Evolutionary conservation across 441 rosid genomes (phyloP).

Genomic region (Gossypium trilobum): DNA sequence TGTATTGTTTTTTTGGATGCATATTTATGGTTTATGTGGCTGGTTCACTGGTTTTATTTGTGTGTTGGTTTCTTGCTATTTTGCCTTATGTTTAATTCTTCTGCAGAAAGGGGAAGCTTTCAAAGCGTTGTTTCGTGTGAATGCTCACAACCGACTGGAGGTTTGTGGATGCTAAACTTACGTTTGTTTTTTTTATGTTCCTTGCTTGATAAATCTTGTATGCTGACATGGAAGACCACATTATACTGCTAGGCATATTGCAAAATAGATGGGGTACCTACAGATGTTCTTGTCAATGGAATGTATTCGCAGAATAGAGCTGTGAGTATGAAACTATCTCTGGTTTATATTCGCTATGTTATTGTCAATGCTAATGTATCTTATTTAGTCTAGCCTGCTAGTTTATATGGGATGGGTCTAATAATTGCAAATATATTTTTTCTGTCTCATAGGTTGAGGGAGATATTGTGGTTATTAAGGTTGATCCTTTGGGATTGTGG

Average conservation of each 20-base stretch:
- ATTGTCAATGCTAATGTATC: background rate
- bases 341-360: background rate
- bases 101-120: constrained; percentile 72
- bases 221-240: background rate
- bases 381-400: constrained; percentile 9
- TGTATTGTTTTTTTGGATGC: background rate
- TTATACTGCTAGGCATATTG: constrained; percentile 63
- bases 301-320: constrained; percentile 73
- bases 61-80: background rate
- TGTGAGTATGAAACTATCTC: constrained; percentile 40
- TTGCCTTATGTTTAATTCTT: background rate
- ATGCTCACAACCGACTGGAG: constrained; percentile 83
- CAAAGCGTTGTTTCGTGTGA: constrained; percentile 56
- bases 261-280: constrained; percentile 76
- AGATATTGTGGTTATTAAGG: constrained; percentile 55
- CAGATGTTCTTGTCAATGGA: constrained; percentile 71
- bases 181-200: background rate
- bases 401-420: background rate
- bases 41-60: background rate
- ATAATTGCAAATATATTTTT: constrained; percentile 12
- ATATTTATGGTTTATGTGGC: background rate
- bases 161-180: constrained; percentile 29
- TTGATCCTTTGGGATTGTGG: constrained; percentile 64
- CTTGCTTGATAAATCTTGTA: constrained; percentile 6
- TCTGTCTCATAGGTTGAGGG: constrained; percentile 58